phyloP scores from a whole-genome alignment of 176 grass and related monocot genomes.

The Elymus sibiricus region DNA sequence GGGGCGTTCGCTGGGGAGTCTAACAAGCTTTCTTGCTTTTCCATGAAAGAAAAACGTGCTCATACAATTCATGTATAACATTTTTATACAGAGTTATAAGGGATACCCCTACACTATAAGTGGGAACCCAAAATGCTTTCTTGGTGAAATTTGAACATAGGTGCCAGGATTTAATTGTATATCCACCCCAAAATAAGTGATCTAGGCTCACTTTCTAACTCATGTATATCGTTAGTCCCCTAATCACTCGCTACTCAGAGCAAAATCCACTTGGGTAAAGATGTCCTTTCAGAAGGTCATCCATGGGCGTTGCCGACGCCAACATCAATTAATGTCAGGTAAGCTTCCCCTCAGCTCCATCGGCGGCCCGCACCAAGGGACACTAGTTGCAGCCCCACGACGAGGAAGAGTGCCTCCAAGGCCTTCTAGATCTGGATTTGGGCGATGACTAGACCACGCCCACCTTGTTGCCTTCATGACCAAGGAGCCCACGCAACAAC shows the following conservation, averaged over 20 bases:
- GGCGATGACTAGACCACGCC: not conserved
- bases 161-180: not conserved
- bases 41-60: too few relatives aligned
- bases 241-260: not conserved
- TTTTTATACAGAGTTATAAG: not conserved
- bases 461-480: not conserved
- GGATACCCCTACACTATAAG: not conserved
- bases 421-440: too few relatives aligned
- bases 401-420: not conserved
- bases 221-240: not conserved
- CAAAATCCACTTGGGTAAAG: not conserved
- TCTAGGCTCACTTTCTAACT: not conserved
- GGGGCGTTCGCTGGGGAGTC: too few relatives aligned
- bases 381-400: too few relatives aligned
- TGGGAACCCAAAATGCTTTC: not conserved
- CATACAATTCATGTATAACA: not conserved
- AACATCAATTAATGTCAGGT: too few relatives aligned
- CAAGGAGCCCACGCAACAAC: not conserved
- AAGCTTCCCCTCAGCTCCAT: too few relatives aligned
- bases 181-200: not conserved
- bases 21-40: too few relatives aligned
- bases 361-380: too few relatives aligned
- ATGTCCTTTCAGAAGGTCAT: not conserved
- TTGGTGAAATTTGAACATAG: not conserved
- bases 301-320: not conserved